Conservation (phyloP, 257 asterid species). For the Solanum piurae region DNA sequence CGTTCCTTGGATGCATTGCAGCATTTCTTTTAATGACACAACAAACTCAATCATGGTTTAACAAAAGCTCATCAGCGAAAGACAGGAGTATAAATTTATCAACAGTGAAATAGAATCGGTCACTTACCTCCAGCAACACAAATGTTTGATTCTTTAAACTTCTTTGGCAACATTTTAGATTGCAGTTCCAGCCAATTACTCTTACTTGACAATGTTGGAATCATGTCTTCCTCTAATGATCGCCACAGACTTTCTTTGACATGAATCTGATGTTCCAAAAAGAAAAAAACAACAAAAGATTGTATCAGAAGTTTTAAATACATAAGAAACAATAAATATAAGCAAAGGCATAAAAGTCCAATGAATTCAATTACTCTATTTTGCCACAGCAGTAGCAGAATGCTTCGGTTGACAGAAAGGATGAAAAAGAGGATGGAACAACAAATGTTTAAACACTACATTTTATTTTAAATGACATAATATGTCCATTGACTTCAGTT, state of each 20-base stretch:
- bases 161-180: conserved; percentile 52
- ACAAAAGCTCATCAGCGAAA: background rate
- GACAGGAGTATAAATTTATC: background rate
- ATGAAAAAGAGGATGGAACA: background rate
- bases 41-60: background rate
- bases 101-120: background rate
- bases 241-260: conserved; percentile 74
- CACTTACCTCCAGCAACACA: conserved; percentile 94
- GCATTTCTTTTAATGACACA: background rate
- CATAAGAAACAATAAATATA: background rate
- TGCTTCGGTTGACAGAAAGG: background rate
- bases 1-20: background rate
- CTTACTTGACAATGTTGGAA: conserved; percentile 59
- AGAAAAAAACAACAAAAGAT: background rate
- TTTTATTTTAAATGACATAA: background rate
- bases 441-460: background rate
- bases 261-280: conserved; percentile 38
- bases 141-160: conserved; percentile 67
- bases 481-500: background rate
- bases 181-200: conserved; percentile 85
- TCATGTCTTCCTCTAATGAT: conserved; percentile 74
- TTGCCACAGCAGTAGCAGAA: background rate
- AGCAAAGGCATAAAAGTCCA: background rate
- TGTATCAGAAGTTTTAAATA: background rate
- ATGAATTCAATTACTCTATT: background rate